phyloP scores from a whole-genome alignment of 768 basidiomycete genomes.

The Lactarius indigo region DNA sequence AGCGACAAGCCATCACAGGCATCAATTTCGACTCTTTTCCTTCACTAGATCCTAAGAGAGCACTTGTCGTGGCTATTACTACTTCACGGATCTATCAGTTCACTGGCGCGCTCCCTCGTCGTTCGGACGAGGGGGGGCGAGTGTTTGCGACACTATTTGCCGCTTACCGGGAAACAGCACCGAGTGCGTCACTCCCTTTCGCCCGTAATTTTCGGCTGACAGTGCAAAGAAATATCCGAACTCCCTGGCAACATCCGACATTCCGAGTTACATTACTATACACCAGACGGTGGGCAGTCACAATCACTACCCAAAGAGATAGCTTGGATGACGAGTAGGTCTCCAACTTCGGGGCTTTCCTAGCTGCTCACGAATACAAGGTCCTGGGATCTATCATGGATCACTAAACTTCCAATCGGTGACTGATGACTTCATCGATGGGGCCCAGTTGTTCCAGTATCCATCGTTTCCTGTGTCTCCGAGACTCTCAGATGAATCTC shows the following conservation, averaged over 20 bases:
- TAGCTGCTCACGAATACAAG: conserved; percentile 37
- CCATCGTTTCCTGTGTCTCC: conserved; percentile 43
- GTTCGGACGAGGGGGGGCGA: conserved; percentile 70
- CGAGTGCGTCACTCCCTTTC: conserved; percentile 54
- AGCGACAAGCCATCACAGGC: conserved; percentile 80
- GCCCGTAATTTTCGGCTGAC: conserved; percentile 26
- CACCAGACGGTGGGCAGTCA: conserved; percentile 64
- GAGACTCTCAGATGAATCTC: conserved; percentile 27
- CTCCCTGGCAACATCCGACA: conserved; percentile 72
- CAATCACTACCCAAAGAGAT: conserved; percentile 66
- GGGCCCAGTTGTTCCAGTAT: conserved; percentile 76
- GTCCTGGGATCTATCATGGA: conserved; percentile 87
- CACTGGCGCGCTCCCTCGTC: conserved; percentile 60
- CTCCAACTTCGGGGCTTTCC: background rate
- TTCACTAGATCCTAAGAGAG: conserved; percentile 55
- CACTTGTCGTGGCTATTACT: conserved; percentile 78
- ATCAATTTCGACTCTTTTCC: conserved; percentile 78
- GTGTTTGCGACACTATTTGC: conserved; percentile 75
- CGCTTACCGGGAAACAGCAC: conserved; percentile 68
- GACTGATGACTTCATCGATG: conserved; percentile 73
- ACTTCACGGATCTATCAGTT: conserved; percentile 90
- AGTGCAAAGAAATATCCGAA: conserved; percentile 75
- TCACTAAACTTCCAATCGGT: conserved; percentile 64
- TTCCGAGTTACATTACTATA: conserved; percentile 81
- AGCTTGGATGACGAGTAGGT: conserved; percentile 89